Percentiles rank a stretch among this genome's conserved stretches.
phyloP scores from a whole-genome alignment of 2,329 filamentous ascomycete species.

The Talaromyces sp. region DNA sequence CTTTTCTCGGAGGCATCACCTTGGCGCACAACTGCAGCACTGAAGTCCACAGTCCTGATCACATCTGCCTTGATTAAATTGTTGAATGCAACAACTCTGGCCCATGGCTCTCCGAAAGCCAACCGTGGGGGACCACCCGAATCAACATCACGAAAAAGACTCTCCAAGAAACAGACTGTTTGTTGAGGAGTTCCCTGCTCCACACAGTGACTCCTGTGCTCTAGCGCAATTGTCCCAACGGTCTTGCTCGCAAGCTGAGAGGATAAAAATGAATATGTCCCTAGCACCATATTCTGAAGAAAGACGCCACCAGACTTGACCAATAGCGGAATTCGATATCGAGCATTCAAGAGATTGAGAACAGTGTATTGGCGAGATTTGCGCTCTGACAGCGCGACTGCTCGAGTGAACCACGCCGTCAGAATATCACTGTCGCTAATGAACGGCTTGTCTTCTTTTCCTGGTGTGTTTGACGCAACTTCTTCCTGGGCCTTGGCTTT shows the following conservation, averaged over 20 bases:
- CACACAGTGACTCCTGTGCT: not conserved
- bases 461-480: not conserved
- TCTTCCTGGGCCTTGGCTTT: not conserved
- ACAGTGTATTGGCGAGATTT: slow-evolving; percentile 6
- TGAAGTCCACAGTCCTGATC: slow-evolving; percentile 11
- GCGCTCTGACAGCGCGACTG: slow-evolving; percentile 4
- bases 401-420: slow-evolving; percentile 10
- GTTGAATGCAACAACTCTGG: slow-evolving; percentile 7
- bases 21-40: slow-evolving; percentile 7
- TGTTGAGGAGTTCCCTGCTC: slow-evolving; percentile 12
- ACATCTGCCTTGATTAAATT: slow-evolving; percentile 16
- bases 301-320: slow-evolving; percentile 5
- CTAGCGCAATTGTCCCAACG: slow-evolving; percentile 7
- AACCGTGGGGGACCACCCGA: not conserved
- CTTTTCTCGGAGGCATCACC: slow-evolving; percentile 8
- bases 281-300: slow-evolving; percentile 15
- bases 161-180: slow-evolving; percentile 3
- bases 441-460: not conserved
- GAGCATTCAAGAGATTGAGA: slow-evolving; percentile 11
- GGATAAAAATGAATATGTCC: slow-evolving; percentile 12
- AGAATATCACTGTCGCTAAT: slow-evolving; percentile 17
- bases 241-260: not conserved
- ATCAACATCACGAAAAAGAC: slow-evolving; percentile 9
- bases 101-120: slow-evolving; percentile 6
- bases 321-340: slow-evolving; percentile 5